Conservation (phyloP, 495 filamentous ascomycete genomes). For the Podospora pseudocomata region DNA sequence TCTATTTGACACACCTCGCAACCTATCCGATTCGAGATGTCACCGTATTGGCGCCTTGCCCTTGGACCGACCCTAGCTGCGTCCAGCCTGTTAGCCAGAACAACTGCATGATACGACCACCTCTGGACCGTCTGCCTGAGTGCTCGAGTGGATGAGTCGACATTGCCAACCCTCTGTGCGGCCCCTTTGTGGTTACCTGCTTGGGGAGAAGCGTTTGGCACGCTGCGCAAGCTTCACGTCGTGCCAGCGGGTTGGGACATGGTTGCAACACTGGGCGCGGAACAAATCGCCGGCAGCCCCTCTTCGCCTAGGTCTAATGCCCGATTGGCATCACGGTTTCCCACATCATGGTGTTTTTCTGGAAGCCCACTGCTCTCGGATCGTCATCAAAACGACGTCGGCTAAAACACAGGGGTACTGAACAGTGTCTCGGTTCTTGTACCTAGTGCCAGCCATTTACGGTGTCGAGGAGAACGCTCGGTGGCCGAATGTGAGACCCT, state of each 20-base stretch:
- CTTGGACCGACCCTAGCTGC: not conserved
- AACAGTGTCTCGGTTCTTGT: not conserved
- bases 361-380: not conserved
- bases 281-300: not conserved
- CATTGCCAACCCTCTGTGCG: not conserved
- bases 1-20: not conserved
- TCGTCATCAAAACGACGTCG: not conserved
- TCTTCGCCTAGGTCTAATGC: not conserved
- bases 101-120: too few relatives aligned
- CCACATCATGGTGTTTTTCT: not conserved
- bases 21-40: not conserved
- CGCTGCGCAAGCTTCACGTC: not conserved
- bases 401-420: not conserved
- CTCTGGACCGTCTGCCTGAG: not conserved
- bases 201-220: not conserved
- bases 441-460: too few relatives aligned
- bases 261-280: not conserved
- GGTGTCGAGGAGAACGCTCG: not conserved
- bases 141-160: not conserved
- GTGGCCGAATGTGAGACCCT: not conserved
- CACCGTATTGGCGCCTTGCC: not conserved
- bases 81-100: too few relatives aligned
- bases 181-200: not conserved
- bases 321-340: not conserved
- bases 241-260: slow-evolving; percentile 3